Evolutionary conservation across 805 yeast species (phyloP), one percentile per base, ranked within the genome.

Genomic region (Hanseniaspora singularis): DNA sequence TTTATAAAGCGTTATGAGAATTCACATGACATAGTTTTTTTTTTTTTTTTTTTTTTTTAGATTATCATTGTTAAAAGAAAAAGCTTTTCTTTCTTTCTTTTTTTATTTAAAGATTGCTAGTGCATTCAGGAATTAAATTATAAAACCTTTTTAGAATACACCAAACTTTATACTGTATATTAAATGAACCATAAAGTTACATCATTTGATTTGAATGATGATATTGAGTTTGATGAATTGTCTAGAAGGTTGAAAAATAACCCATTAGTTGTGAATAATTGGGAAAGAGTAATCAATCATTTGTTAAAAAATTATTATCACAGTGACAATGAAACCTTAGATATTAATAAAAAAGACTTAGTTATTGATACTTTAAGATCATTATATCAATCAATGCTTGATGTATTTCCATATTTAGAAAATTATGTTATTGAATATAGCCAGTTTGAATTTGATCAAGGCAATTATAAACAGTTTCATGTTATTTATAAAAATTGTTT

Each of bases 381-480:
- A 2, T 55, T 63, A 1, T 63, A 62, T 42, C 51, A 52, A n/a
- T 57, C 64, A 1, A 28, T 63, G 52, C 50, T 63, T 1, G 51
- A 44, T 10, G 46, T 57, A 23, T 61, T 63, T 50, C 65, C 64
- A 3, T 59, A 50, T 40, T 41, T 61, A 33, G 66, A 63, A 40
- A 61, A 60, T 43, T 63, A 62, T 44, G 54, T 60, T 32, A 53
- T 63, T 30, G 66, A 63, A 47, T 61, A 55, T 49, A 65, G 64
- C 3, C 49, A 62, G 8, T 55, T 63, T 19, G 62, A 63, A 47
- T 62, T 55, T 34, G 60, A 58, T 34, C 47, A 62, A 28, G 63
- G 64, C 6, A 47, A 61, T 46, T 46, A 61, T 14, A 44, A 53
- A 9, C 52, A 51, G 31, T 51, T 58, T 38, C 61, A 59, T 40